Evolutionary conservation across 208 protist species (phyloP), one percentile per base, ranked within the genome.

Genomic region (Wallacemonas rigidus): DNA sequence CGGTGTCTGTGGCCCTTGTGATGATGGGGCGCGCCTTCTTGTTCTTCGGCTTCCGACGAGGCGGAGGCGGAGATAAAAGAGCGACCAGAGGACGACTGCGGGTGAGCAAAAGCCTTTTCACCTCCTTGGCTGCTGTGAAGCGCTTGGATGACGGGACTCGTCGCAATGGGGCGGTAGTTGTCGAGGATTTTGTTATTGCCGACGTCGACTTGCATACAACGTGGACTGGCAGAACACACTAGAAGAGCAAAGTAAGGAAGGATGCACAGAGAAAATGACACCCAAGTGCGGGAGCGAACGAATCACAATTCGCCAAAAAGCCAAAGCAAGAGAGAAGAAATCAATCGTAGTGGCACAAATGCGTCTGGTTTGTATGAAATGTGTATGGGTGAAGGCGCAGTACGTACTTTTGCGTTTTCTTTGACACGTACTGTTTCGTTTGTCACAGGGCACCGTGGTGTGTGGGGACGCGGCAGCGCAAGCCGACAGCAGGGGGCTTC

Each of bases 121-220:
- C 40, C 60, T 43, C 43, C 56, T 7, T 3, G 15, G 26, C 56
- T 62, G 1, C 39, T 1, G 38, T 50, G 60, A 65, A 65, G 60
- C 26, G 60, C 60, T 48, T 74, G 68, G 5, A 80, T 56, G 39
- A 76, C 74, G 6, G 40, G 70, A 64, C 77, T 84, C 3, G 67
- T 57, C 44, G 85, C 60, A 47, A 84, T 77, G 74, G 72, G 76
- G 70, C 51, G 65, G 56, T 76, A 82, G 36, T 61, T 82, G 61
- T 79, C 73, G 50, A 57, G 67, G 50, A 84, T 86, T 67, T 73
- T 75, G 68, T 85, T 77, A 60, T 83, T 89, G 47, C 81, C 85
- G 58, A 87, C 79, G 64, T 86, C 85, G 5, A 89, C 73, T 75
- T 87, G 77, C 81, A 87, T 87, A 47, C 43, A 35, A 26, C 26